Conservation (phyloP, 225 moss, liverwort and hornwort genomes). For the Physcomitrium patens region DNA sequence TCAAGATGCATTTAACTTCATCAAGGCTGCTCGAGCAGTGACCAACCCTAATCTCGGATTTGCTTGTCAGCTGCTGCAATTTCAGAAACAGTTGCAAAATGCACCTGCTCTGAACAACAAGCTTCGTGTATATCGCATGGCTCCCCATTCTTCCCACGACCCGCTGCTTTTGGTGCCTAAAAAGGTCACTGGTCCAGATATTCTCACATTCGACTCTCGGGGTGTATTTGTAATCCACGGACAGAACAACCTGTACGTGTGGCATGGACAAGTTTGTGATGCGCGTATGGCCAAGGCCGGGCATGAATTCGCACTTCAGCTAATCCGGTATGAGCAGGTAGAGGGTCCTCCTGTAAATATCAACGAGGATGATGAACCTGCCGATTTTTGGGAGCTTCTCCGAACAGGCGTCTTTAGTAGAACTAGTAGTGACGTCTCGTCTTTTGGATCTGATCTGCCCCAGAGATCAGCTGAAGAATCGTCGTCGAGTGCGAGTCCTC, state of each 20-base stretch:
- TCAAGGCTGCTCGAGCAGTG: constrained; percentile 70
- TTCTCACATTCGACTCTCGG: constrained; percentile 68
- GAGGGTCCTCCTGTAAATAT: constrained; percentile 54
- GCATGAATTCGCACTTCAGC: constrained; percentile 71
- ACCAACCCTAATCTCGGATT: constrained; percentile 92
- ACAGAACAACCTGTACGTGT: constrained; percentile 67
- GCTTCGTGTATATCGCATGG: constrained; percentile 79
- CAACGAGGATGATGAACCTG: constrained; percentile 66
- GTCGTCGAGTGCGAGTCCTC: constrained; percentile 1
- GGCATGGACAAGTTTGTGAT: constrained; percentile 72
- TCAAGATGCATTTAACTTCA: constrained; percentile 85
- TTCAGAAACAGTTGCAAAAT: constrained; percentile 75
- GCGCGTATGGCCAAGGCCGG: constrained; percentile 67
- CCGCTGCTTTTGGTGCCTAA: constrained; percentile 84
- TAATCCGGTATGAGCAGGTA: constrained; percentile 75
- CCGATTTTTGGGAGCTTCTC: constrained; percentile 54
- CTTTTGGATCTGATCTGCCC: constrained; percentile 30
- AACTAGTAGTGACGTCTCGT: constrained; percentile 48
- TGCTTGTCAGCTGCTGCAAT: constrained; percentile 88
- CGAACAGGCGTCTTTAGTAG: constrained; percentile 52
- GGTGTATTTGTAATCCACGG: constrained; percentile 87
- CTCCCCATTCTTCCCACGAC: constrained; percentile 81
- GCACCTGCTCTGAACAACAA: constrained; percentile 52
- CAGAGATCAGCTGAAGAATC: constrained; percentile 29
- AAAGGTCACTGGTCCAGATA: constrained; percentile 58